A percentile compares a stretch with the other conserved stretches of the same genome.
These are phyloP conservation scores for Zymoseptoria crescenta DNA, from an alignment of 2,329 filamentous ascomycete species.

Conservation along the genomic window DNA sequence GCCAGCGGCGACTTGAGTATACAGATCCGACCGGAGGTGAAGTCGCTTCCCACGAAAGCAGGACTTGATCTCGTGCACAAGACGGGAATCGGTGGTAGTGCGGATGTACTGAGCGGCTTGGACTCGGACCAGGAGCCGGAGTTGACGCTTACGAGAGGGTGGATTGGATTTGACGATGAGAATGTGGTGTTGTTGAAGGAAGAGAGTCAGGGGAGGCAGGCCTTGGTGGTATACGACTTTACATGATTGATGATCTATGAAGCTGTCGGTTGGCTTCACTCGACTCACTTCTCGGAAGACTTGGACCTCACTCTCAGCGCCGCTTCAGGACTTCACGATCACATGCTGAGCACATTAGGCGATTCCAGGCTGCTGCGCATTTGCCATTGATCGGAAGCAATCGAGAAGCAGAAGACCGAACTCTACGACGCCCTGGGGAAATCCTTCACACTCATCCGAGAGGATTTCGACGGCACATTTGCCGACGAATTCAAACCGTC, in stretches of 20 bases:
- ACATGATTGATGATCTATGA: slow-evolving; percentile 41
- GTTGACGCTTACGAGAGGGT: slow-evolving; percentile 45
- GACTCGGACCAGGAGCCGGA: slow-evolving; percentile 15
- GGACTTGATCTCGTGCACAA: slow-evolving; percentile 16
- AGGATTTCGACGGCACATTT: too few species aligned
- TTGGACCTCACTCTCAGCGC: too few species aligned
- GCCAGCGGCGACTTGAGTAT: slow-evolving; percentile 46
- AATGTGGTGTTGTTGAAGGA: slow-evolving; percentile 82
- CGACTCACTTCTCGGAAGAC: too few species aligned
- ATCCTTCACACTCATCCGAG: too few species aligned
- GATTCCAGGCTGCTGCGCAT: too few species aligned
- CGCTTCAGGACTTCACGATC: too few species aligned
- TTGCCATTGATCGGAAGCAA: too few species aligned
- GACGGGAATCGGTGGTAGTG: background rate
- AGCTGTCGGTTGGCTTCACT: too few species aligned
- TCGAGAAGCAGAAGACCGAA: too few species aligned
- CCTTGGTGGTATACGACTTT: slow-evolving; percentile 81
- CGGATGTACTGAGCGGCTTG: background rate
- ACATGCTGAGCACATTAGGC: too few species aligned
- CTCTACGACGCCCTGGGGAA: too few species aligned
- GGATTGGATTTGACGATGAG: slow-evolving; percentile 85
- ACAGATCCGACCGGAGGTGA: slow-evolving; percentile 33
- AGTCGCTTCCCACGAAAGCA: slow-evolving; percentile 1
- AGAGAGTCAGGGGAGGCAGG: slow-evolving; percentile 58
- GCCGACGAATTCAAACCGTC: too few species aligned